Percentiles rank a stretch among this genome's conserved stretches.
phyloP scores from a whole-genome alignment of 345 rosid genomes.

The Psidium guajava region DNA sequence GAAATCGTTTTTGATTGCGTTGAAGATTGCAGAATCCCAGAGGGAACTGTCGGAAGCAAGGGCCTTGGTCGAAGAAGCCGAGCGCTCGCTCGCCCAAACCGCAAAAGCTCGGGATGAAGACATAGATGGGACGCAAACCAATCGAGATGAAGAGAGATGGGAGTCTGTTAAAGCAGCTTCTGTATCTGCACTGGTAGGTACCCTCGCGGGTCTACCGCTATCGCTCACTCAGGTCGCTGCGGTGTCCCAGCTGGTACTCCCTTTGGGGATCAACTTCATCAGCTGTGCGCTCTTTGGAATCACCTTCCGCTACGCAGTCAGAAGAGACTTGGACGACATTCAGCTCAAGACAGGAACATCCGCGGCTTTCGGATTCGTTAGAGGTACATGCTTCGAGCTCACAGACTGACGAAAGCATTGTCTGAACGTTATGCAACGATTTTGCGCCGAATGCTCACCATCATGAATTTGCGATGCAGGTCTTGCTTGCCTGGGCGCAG shows the following conservation, averaged over 20 bases:
- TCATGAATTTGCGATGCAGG: constrained; percentile 21
- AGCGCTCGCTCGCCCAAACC: constrained; percentile 28
- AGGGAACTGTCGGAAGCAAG: constrained; percentile 62
- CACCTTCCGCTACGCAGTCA: constrained; percentile 64
- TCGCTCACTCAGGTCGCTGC: constrained; percentile 44
- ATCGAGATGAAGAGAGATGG: constrained; percentile 55
- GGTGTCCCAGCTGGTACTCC: constrained; percentile 44
- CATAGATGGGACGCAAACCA: constrained; percentile 4
- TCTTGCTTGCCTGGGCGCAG: constrained; percentile 49
- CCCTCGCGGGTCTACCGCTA: constrained; percentile 55
- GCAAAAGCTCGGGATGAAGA: not conserved
- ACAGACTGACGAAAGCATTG: not conserved
- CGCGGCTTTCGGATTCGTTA: constrained; percentile 73
- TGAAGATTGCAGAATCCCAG: constrained; percentile 77
- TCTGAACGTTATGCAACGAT: not conserved
- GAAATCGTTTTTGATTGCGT: constrained; percentile 1
- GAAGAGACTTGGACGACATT: constrained; percentile 66
- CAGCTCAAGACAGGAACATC: constrained; percentile 70
- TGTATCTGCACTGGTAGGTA: constrained; percentile 67
- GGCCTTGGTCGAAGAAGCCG: constrained; percentile 74
- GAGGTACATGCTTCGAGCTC: constrained; percentile 31
- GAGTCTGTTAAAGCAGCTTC: constrained; percentile 73
- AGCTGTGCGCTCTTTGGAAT: constrained; percentile 91
- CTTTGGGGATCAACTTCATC: constrained; percentile 42
- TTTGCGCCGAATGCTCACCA: not conserved